phyloP scores from a whole-genome alignment of 768 basidiomycete genomes.

The Lactifluus pinguis region DNA sequence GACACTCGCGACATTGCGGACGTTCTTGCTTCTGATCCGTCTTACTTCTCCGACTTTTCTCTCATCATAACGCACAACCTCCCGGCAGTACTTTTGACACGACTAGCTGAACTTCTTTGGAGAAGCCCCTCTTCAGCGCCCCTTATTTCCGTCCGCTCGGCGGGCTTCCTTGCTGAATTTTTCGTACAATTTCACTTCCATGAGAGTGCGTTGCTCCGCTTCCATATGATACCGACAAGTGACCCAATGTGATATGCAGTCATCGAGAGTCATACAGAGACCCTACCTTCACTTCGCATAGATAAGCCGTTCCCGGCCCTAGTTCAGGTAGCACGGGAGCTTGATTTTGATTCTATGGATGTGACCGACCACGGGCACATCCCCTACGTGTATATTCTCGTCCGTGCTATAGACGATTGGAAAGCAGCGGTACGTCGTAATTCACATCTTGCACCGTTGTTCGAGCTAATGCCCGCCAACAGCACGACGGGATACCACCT shows the following conservation, averaged over 20 bases:
- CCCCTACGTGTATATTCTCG: constrained; percentile 84
- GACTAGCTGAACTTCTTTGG: constrained; percentile 64
- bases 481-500: constrained; percentile 62
- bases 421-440: constrained; percentile 50
- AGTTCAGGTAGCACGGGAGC: constrained; percentile 54
- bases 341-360: constrained; percentile 76
- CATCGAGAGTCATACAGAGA: constrained; percentile 82
- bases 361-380: constrained; percentile 84
- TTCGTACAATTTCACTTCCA: constrained; percentile 87
- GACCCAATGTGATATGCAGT: constrained; percentile 37
- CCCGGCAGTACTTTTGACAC: constrained; percentile 41
- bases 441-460: background rate
- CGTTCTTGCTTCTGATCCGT: constrained; percentile 47
- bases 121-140: constrained; percentile 46
- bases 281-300: constrained; percentile 65
- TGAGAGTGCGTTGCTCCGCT: constrained; percentile 42
- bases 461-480: background rate
- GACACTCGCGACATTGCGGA: constrained; percentile 47
- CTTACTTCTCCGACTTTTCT: constrained; percentile 55
- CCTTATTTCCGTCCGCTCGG: constrained; percentile 70
- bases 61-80: constrained; percentile 85
- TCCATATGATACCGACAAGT: background rate
- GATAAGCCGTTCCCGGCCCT: constrained; percentile 84
- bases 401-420: constrained; percentile 78
- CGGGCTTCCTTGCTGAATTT: constrained; percentile 87